Evolutionary conservation across 73 alveolate species (phyloP).

Genomic region (Halteria grandinella): DNA sequence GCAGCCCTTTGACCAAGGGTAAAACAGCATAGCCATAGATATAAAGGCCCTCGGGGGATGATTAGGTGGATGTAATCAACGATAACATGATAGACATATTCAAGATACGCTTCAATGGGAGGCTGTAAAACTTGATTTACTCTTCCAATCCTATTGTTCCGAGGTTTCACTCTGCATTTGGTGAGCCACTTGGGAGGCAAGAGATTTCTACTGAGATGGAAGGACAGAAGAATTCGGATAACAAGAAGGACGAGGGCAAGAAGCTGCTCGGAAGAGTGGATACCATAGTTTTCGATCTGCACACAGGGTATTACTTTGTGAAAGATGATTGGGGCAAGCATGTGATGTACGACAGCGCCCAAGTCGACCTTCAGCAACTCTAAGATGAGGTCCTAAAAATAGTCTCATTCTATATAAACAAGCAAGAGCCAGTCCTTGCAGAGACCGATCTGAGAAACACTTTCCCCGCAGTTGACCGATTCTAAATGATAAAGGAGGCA

Average conservation of each 20-base stretch:
- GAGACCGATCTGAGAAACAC: conserved; percentile 72
- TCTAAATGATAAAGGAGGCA: conserved; percentile 76
- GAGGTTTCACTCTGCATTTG: conserved; percentile 50
- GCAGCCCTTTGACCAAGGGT: not conserved
- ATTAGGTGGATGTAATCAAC: conserved; percentile 25
- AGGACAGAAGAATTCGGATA: conserved; percentile 4
- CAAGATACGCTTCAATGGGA: conserved; percentile 9
- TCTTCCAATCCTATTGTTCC: conserved; percentile 57
- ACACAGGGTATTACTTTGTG: conserved; percentile 43
- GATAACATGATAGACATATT: conserved; percentile 17
- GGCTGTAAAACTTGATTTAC: not conserved
- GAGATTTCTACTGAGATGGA: conserved; percentile 49
- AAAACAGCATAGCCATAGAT: not conserved
- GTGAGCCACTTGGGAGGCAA: conserved; percentile 48
- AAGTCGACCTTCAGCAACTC: conserved; percentile 77
- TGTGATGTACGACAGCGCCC: conserved; percentile 78
- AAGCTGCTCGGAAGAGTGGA: conserved; percentile 56
- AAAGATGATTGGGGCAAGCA: conserved; percentile 80
- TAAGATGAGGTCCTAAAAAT: conserved; percentile 85
- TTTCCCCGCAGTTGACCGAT: conserved; percentile 80
- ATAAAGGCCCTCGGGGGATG: not conserved
- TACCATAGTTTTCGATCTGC: conserved; percentile 3
- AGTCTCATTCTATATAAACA: conserved; percentile 80
- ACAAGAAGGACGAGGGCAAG: conserved; percentile 53
- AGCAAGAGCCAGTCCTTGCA: conserved; percentile 77